These are phyloP conservation scores for Mycena polygramma DNA, from an alignment of 768 basidiomycete genomes.

Conservation along the genomic window DNA sequence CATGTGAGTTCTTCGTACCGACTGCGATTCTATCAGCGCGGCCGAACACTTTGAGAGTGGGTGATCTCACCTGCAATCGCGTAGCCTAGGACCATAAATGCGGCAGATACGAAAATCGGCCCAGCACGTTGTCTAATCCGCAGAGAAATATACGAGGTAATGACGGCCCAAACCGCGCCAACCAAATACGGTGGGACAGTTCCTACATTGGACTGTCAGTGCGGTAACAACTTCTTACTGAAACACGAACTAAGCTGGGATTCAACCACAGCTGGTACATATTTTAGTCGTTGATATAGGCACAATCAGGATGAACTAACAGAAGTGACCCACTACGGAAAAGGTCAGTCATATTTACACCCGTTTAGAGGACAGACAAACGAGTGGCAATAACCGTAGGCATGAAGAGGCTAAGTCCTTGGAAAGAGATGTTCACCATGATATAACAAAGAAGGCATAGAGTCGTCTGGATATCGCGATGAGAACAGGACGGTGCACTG, in stretches of 20 bases:
- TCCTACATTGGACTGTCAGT: too few species aligned
- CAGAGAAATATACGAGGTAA: slow-evolving; percentile 51
- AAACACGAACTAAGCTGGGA: slow-evolving; percentile 52
- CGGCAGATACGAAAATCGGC: slow-evolving; percentile 50
- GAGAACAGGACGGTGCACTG: neutral
- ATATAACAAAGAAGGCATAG: slow-evolving; percentile 48
- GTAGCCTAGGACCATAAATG: slow-evolving; percentile 59
- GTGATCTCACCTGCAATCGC: slow-evolving; percentile 52
- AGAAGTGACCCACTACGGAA: slow-evolving; percentile 51
- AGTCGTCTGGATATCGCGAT: slow-evolving; percentile 42
- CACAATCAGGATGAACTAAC: slow-evolving; percentile 38
- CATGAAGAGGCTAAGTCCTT: slow-evolving; percentile 59
- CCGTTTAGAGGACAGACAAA: slow-evolving; percentile 41
- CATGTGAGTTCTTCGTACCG: slow-evolving; percentile 54
- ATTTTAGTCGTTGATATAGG: slow-evolving; percentile 13
- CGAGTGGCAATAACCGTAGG: slow-evolving; percentile 61
- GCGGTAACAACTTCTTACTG: too few species aligned
- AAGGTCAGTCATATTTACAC: neutral
- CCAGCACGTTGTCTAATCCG: slow-evolving; percentile 52
- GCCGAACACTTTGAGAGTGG: neutral
- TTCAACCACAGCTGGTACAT: slow-evolving; percentile 53
- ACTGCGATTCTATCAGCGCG: slow-evolving; percentile 16
- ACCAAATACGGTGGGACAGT: slow-evolving; percentile 58
- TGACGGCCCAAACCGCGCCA: slow-evolving; percentile 55
- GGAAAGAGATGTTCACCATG: slow-evolving; percentile 58